Evolutionary conservation across 2,329 filamentous ascomycete genomes (phyloP).

Genomic region (Sphaerulina musiva): DNA sequence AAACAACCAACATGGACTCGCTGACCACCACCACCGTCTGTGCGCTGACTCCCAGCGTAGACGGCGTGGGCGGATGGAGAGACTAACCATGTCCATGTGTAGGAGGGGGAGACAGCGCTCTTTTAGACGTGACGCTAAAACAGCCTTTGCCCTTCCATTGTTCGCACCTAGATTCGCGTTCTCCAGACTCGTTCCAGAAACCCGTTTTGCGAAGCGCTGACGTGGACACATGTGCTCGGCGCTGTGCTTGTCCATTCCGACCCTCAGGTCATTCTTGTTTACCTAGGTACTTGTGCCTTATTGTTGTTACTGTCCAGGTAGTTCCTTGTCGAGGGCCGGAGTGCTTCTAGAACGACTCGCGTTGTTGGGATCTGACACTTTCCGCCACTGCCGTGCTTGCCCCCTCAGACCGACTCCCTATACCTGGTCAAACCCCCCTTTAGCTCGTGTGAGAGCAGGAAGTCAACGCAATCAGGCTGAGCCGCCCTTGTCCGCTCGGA

Average conservation of each 20-base stretch:
- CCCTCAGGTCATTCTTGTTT: no score
- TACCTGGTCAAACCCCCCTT: constrained; percentile 3
- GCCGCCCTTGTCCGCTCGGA: background rate
- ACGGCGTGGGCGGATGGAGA: background rate
- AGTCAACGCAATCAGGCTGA: background rate
- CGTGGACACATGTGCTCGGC: constrained; percentile 5
- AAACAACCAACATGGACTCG: no score
- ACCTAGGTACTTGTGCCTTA: no score
- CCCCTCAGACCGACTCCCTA: background rate
- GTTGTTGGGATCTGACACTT: background rate
- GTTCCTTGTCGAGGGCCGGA: background rate
- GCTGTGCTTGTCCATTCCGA: constrained; percentile 6
- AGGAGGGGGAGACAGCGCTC: background rate
- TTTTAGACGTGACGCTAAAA: background rate
- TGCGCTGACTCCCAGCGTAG: no score
- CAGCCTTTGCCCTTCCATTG: background rate
- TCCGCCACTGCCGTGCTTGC: constrained; percentile 6
- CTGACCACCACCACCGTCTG: no score
- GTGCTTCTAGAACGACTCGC: background rate
- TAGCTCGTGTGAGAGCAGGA: constrained; percentile 8
- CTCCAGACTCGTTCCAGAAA: constrained; percentile 5
- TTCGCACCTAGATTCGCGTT: background rate
- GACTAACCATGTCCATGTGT: background rate
- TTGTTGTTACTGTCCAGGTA: background rate
- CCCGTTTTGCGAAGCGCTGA: constrained; percentile 1